These are phyloP conservation scores for Ustilago nuda DNA, from an alignment of 1,284 basidiomycete species.

Conservation along the genomic window DNA sequence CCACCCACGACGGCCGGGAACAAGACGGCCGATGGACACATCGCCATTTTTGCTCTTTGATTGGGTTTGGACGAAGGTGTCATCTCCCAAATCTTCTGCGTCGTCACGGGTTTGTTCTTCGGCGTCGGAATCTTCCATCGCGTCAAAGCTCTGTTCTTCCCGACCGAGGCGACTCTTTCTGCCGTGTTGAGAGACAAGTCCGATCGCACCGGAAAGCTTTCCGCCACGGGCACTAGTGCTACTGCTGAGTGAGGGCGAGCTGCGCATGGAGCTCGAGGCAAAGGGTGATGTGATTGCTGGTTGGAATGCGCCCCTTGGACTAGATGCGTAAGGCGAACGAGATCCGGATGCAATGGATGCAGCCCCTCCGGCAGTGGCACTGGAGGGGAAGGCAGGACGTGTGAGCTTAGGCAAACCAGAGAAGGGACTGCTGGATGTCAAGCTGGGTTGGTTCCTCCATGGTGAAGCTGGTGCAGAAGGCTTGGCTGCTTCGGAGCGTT, in stretches of 20 bases:
- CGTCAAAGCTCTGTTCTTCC: conserved; percentile 15
- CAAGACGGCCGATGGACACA: conserved; percentile 41
- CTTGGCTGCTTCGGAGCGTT: neutral
- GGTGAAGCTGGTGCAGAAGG: conserved; percentile 23
- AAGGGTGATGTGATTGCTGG: conserved; percentile 41
- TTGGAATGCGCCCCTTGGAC: conserved; percentile 31
- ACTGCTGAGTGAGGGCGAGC: conserved; percentile 26
- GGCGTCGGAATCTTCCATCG: conserved; percentile 21
- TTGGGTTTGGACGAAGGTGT: conserved; percentile 36
- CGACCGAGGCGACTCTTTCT: conserved; percentile 32
- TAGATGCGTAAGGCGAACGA: conserved; percentile 27
- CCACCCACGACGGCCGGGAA: conserved; percentile 40
- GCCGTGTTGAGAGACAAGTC: conserved; percentile 42
- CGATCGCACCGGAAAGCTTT: conserved; percentile 35
- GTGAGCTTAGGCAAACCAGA: conserved; percentile 51
- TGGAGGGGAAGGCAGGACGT: conserved; percentile 8
- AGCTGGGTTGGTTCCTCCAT: conserved; percentile 43
- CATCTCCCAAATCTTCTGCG: conserved; percentile 26
- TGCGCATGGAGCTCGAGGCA: conserved; percentile 27
- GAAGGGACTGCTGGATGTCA: conserved; percentile 52
- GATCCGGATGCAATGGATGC: conserved; percentile 32
- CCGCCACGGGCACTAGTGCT: neutral
- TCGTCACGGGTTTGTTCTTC: conserved; percentile 11
- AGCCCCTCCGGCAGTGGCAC: neutral
- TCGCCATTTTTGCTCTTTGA: conserved; percentile 5